These are phyloP conservation scores for Monilinia vaccinii-corymbosi DNA, from an alignment of 2,329 filamentous ascomycete species.

Conservation along the genomic window DNA sequence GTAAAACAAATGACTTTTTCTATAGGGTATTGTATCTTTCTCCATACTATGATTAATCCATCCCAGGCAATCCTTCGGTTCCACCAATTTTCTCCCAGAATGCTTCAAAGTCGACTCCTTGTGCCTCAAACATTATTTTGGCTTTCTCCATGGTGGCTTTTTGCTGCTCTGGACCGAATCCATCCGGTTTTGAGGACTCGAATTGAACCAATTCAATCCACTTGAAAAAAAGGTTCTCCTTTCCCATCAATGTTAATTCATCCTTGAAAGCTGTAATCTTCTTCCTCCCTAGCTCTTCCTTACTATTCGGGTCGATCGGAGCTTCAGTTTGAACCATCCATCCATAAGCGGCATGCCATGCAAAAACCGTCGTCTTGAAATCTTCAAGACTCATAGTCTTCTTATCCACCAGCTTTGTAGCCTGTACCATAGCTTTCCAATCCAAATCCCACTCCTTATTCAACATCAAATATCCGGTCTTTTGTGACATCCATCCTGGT, in stretches of 20 bases:
- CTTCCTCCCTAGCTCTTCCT: conserved; percentile 55
- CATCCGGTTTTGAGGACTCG: conserved; percentile 69
- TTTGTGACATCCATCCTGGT: conserved; percentile 55
- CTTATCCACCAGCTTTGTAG: conserved; percentile 59
- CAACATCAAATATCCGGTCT: conserved; percentile 84
- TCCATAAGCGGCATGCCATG: conserved; percentile 57
- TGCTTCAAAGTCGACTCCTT: conserved; percentile 73
- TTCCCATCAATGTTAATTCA: conserved; percentile 63
- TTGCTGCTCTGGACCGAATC: conserved; percentile 69
- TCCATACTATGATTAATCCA: conserved; percentile 27
- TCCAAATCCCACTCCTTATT: conserved; percentile 82
- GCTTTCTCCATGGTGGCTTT: conserved; percentile 64
- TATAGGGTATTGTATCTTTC: conserved; percentile 3
- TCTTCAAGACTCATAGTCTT: conserved; percentile 52
- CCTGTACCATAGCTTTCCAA: conserved; percentile 70
- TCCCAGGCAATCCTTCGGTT: conserved; percentile 45
- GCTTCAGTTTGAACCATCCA: conserved; percentile 63
- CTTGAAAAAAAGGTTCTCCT: conserved; percentile 81
- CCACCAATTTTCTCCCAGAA: conserved; percentile 66
- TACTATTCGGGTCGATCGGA: conserved; percentile 36
- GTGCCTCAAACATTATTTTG: conserved; percentile 61
- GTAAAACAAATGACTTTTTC: not conserved
- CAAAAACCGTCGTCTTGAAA: conserved; percentile 61
- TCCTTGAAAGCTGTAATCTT: conserved; percentile 78
- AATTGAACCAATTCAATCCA: conserved; percentile 92